Conservation (phyloP, 768 basidiomycete species). For the Calocybe gangraenosa region DNA sequence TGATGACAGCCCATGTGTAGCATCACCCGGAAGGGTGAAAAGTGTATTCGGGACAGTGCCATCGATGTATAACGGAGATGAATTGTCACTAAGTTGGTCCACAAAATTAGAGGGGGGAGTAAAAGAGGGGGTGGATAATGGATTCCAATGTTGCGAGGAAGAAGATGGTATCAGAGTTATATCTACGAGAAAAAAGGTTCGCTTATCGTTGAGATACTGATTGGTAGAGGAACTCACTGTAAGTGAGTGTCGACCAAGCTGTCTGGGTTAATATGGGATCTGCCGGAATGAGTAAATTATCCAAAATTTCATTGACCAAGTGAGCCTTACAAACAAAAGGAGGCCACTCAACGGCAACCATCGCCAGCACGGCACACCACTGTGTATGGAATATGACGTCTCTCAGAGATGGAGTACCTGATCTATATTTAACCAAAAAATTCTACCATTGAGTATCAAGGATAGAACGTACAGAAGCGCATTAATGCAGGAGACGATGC, state of each 20-base stretch:
- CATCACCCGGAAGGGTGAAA: slow-evolving; percentile 62
- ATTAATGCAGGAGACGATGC: slow-evolving; percentile 82
- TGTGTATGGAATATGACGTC: slow-evolving; percentile 94
- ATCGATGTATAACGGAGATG: slow-evolving; percentile 78
- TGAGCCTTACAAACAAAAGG: slow-evolving; percentile 66
- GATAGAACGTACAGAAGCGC: slow-evolving; percentile 68
- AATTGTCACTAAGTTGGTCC: slow-evolving; percentile 64
- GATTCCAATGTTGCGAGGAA: slow-evolving; percentile 57
- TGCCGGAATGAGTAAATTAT: slow-evolving; percentile 22
- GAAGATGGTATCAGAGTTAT: slow-evolving; percentile 60
- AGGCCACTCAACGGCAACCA: slow-evolving; percentile 97
- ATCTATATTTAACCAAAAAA: slow-evolving; percentile 10
- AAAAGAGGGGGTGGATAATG: slow-evolving; percentile 52
- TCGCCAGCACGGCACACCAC: slow-evolving; percentile 83
- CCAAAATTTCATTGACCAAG: not conserved
- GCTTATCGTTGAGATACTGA: not conserved
- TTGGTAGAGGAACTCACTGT: slow-evolving; percentile 42
- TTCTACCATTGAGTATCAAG: not conserved
- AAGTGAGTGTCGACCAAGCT: slow-evolving; percentile 81
- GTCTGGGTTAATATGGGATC: slow-evolving; percentile 89
- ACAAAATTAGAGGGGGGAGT: slow-evolving; percentile 67
- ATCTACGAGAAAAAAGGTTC: slow-evolving; percentile 42
- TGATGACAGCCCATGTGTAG: slow-evolving; percentile 68
- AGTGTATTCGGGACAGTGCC: slow-evolving; percentile 62
- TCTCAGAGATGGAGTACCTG: slow-evolving; percentile 88